Conservation (phyloP, 1,139 yeast genomes). For the Saccharomyces hybrid region DNA sequence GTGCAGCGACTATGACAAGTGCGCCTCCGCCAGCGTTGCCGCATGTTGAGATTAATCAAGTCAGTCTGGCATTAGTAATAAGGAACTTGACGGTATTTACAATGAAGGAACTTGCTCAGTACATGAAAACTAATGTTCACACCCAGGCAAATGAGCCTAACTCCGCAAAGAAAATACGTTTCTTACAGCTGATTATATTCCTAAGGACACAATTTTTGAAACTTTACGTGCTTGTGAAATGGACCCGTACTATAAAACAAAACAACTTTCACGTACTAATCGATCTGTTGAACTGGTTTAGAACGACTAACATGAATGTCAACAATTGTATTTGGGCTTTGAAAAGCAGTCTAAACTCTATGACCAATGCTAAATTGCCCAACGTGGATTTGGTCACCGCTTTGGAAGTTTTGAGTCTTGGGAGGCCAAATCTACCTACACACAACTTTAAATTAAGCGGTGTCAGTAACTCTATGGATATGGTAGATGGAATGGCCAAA, state of each 20-base stretch:
- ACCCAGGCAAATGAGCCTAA: conserved; percentile 35
- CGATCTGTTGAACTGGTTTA: conserved; percentile 79
- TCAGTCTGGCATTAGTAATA: conserved; percentile 26
- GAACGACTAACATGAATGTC: conserved; percentile 68
- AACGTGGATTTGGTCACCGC: conserved; percentile 85
- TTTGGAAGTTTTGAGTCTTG: conserved; percentile 70
- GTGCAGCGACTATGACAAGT: neutral
- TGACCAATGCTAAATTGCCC: conserved; percentile 79
- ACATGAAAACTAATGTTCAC: conserved; percentile 28
- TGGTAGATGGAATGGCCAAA: conserved; percentile 37
- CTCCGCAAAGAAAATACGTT: conserved; percentile 52
- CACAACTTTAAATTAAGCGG: conserved; percentile 40
- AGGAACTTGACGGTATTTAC: conserved; percentile 30
- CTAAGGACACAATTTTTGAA: conserved; percentile 77
- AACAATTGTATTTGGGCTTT: conserved; percentile 57
- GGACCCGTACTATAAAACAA: conserved; percentile 60
- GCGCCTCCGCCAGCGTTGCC: conserved; percentile 24
- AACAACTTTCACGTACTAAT: conserved; percentile 65
- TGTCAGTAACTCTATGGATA: conserved; percentile 13
- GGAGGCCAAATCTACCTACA: conserved; percentile 63
- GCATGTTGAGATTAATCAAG: conserved; percentile 32
- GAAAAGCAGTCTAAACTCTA: conserved; percentile 51
- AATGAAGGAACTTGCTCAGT: conserved; percentile 30
- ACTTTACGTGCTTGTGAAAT: conserved; percentile 74
- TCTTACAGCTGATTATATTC: conserved; percentile 59